Percentiles rank a stretch among this genome's conserved stretches.
Evolutionary conservation across 805 yeast species (phyloP).

Genomic region (Sugiyamaella boreocaroliniensis): DNA sequence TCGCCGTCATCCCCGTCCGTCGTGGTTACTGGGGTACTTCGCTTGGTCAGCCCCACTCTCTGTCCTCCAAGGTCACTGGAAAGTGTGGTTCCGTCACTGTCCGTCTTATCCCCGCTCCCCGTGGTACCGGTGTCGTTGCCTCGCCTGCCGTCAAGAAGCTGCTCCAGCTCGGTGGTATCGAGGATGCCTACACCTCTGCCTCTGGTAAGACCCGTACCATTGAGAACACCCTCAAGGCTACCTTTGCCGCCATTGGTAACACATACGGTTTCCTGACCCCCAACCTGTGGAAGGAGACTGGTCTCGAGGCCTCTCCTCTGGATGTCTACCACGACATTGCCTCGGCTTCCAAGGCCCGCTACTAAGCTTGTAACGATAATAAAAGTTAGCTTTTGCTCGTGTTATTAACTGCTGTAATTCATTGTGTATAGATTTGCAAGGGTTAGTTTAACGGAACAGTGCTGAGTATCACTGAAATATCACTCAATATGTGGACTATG

Average conservation of each 20-base stretch:
- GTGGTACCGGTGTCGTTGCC: constrained; percentile 99
- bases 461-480: no score
- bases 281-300: constrained; percentile 89
- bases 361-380: constrained; percentile 16
- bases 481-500: no score
- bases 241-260: constrained; percentile 99
- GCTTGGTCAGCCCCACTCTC: constrained; percentile 99
- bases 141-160: constrained; percentile 99
- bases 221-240: constrained; percentile 99
- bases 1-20: constrained; percentile 98
- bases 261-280: constrained; percentile 99
- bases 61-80: constrained; percentile 97
- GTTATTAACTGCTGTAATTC: background rate
- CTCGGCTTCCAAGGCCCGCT: constrained; percentile 22
- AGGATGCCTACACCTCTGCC: constrained; percentile 98
- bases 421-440: no score
- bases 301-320: constrained; percentile 86
- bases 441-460: no score
- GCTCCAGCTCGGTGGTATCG: constrained; percentile 98
- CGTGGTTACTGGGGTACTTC: constrained; percentile 99
- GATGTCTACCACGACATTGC: constrained; percentile 61
- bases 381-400: background rate
- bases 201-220: constrained; percentile 99
- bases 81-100: constrained; percentile 99
- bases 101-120: constrained; percentile 99